Evolutionary conservation across 495 filamentous ascomycete species (phyloP), one percentile per base, ranked within the genome.

Genomic region (Trichoderma reesei): DNA sequence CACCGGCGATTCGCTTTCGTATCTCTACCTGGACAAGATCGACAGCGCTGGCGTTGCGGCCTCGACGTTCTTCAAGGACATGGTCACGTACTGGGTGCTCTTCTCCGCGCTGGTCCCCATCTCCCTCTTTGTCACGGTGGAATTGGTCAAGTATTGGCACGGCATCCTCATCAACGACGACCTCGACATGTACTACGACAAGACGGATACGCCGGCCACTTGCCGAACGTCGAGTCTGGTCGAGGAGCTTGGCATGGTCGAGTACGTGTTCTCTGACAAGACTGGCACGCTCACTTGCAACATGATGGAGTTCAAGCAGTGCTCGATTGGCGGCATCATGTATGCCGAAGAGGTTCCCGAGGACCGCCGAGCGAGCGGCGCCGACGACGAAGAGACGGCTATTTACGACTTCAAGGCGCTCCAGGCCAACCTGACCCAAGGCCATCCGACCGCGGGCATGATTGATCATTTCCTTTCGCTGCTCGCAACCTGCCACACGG

Each of bases 221-320:
- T 99, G 95, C 75, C 85, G 95, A 42, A 99, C 95, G 2, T 96
- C 92, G 0, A 96, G 91, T 68, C 80, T 99, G 68, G 95, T 99
- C 10, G 95, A 99, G 76, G 95, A 99, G 72, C 76, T 99, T 34
- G 95, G 95, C 56, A 96, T 98, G 81, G 94, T 99, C 65, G 94
- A 97, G 69, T 99, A 94, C 71, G 93, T 98, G 61, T 99, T 99
- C 74, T 96, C 92, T 3, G 95, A 99, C 76, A 98, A 99, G 79
- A 99, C 95, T 7, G 95, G 95, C 41, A 99, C 95, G n/a, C 77
- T 99, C 69, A 99, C 95, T 34, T 96, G 92, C 77, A 99, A 99
- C 74, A 86, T 89, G 84, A 99, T 99, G 95, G 95, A 98, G 74
- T 99, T 97, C 74, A 91, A 90, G 73, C 90, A 96, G 73, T 94